phyloP scores from a whole-genome alignment of 2,329 filamentous ascomycete species.

The Fusarium cicatricum region DNA sequence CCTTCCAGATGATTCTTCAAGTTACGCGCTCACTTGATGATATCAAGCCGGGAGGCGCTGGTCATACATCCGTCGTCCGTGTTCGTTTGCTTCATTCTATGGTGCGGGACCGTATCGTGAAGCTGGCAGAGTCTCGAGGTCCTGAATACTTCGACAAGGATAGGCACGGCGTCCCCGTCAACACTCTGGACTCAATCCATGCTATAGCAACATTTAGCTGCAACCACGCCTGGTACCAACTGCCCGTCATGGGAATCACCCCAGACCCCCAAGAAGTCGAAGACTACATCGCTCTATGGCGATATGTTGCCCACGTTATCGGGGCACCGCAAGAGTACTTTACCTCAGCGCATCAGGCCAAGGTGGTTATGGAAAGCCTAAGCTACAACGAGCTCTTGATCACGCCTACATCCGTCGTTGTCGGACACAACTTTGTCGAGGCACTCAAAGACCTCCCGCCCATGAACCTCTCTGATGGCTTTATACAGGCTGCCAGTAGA shows the following conservation, averaged over 20 bases:
- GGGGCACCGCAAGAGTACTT: constrained; percentile 42
- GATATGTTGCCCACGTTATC: constrained; percentile 45
- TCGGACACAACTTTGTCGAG: constrained; percentile 51
- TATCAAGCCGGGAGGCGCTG: constrained; percentile 69
- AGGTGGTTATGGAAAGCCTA: constrained; percentile 47
- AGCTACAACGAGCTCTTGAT: constrained; percentile 46
- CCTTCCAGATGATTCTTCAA: constrained; percentile 57
- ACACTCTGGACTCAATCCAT: constrained; percentile 69
- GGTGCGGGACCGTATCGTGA: constrained; percentile 69
- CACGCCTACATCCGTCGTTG: constrained; percentile 45
- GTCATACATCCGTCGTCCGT: constrained; percentile 67
- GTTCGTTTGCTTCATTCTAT: constrained; percentile 72
- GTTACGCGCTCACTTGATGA: constrained; percentile 65
- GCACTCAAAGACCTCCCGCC: constrained; percentile 49
- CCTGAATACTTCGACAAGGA: constrained; percentile 68
- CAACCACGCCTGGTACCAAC: constrained; percentile 66
- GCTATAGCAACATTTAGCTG: constrained; percentile 72
- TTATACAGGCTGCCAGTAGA: constrained; percentile 41
- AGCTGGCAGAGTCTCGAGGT: constrained; percentile 55
- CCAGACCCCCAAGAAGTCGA: constrained; percentile 63
- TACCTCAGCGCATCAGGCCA: constrained; percentile 34
- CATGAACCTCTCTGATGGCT: constrained; percentile 44
- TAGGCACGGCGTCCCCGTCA: constrained; percentile 69
- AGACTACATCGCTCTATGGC: constrained; percentile 70
- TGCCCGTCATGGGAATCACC: constrained; percentile 71